Percentiles rank a stretch among this genome's conserved stretches.
Evolutionary conservation across 352 stramenopile species (phyloP).

Genomic region (Pseudoperonospora humuli): DNA sequence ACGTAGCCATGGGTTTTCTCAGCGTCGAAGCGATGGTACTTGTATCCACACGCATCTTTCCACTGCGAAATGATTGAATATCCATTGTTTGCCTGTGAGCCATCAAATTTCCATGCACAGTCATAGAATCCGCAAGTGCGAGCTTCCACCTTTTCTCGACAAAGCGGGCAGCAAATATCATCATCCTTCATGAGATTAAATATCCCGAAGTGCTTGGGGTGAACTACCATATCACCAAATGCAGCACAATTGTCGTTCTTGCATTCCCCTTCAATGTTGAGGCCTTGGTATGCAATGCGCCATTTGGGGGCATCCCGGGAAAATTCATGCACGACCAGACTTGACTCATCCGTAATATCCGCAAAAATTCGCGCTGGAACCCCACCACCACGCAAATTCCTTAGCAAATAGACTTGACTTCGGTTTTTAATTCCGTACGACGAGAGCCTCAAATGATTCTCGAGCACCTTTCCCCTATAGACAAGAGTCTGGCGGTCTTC

Average conservation of each 20-base stretch:
- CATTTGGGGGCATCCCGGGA: conserved; percentile 2
- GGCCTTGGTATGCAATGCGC: conserved; percentile 4
- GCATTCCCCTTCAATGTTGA: conserved; percentile 30
- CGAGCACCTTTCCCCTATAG: neutral
- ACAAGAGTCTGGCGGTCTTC: conserved; percentile 3
- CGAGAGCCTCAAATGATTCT: neutral
- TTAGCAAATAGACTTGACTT: neutral
- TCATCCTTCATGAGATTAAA: conserved; percentile 21
- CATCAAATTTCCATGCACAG: conserved; percentile 30
- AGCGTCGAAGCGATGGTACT: conserved; percentile 16
- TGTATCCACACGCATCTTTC: conserved; percentile 7
- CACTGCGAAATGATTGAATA: conserved; percentile 16
- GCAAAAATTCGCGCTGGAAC: conserved; percentile 8
- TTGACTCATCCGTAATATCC: conserved; percentile 18
- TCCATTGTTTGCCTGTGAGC: neutral
- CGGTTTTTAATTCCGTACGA: neutral
- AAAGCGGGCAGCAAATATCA: conserved; percentile 11
- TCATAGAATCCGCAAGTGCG: conserved; percentile 29
- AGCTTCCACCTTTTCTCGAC: conserved; percentile 7
- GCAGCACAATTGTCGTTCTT: conserved; percentile 6
- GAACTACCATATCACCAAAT: conserved; percentile 14
- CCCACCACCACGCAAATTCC: neutral
- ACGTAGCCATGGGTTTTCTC: neutral
- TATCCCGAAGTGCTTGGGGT: conserved; percentile 1
- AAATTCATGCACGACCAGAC: conserved; percentile 10